Evolutionary conservation across 192 early-diverging fungal genomes (phyloP), one percentile per base, ranked within the genome.

Genomic region (Coemansia sp.): DNA sequence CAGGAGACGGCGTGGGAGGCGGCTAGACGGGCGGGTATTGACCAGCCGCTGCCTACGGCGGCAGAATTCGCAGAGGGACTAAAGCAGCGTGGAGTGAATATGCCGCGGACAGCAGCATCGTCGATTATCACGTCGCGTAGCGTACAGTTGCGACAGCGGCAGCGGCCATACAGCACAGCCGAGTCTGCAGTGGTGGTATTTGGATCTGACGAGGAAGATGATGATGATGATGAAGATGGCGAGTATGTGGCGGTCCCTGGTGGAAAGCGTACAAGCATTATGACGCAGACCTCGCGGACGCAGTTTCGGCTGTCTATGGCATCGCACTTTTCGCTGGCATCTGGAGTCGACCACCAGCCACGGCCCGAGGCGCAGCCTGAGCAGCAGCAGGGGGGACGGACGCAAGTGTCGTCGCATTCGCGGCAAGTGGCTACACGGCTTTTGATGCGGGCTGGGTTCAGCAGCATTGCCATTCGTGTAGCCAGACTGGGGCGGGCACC

Each of bases 401-500:
- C 53, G 22, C 58, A 58, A 34, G 20, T 67, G 60, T 70, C 79
- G 61, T 61, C 66, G 29, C 80, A 83, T 29, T 78, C 81, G 46
- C 65, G 69, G 10, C 60, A 71, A 22, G 70, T 83, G 11, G 81
- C 81, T 36, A 83, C 77, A 40, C 81, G 81, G 44, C 68, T 83
- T 50, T 71, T 83, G 38, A 74, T 79, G 81, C 76, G 81, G 15
- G 81, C 81, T 5, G 81, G 81, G 8, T 67, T 83, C 24, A 83
- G 81, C 70, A 73, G 81, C 41, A 75, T 83, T 22, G 81, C 81
- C 24, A 75, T 83, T 18, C 81, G 81, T 33, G 81, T 83, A 8
- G 81, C 76, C 2, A 55, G 69, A n/a, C 47, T 71, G 55, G 74
- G 74, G 4, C 29, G 43, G 18, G 43, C 62, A 9, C 40, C 31